Evolutionary conservation across 306 rosid genomes (phyloP).

Genomic region (Pterocarpus santalinus): DNA sequence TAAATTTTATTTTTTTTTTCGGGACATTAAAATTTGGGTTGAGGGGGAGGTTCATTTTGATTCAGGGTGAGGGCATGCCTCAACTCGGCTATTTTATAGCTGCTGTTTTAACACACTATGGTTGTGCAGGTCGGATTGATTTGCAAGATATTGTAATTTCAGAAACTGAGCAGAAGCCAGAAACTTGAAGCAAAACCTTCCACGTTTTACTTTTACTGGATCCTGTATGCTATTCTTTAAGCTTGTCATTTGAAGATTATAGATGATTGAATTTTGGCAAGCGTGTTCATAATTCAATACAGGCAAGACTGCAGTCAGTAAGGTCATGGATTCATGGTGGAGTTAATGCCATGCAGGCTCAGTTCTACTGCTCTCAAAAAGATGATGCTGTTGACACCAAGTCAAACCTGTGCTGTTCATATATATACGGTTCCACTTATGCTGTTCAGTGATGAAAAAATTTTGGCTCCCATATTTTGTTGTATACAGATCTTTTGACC

Average conservation of each 20-base stretch:
- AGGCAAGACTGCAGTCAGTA: conserved; percentile 39
- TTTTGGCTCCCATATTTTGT: conserved; percentile 42
- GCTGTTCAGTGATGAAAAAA: conserved; percentile 27
- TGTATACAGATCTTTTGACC: conserved; percentile 31
- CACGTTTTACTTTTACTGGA: conserved; percentile 42
- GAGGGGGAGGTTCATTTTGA: too few species aligned
- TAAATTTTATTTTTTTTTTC: neutral
- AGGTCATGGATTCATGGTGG: conserved; percentile 41
- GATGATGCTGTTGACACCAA: conserved; percentile 34
- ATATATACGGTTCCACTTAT: conserved; percentile 32
- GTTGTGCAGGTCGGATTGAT: conserved; percentile 77
- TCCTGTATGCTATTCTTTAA: conserved; percentile 47
- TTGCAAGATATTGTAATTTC: conserved; percentile 79
- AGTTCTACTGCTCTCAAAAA: conserved; percentile 12
- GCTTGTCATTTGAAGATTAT: conserved; percentile 52
- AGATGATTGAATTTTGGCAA: conserved; percentile 40
- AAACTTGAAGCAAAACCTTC: conserved; percentile 49
- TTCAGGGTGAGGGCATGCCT: too few species aligned
- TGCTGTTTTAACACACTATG: conserved; percentile 16
- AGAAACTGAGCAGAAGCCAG: conserved; percentile 79
- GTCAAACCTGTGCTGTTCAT: conserved; percentile 42
- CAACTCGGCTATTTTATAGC: conserved; percentile 16
- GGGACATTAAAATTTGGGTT: too few species aligned
- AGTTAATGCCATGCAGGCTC: conserved; percentile 13
- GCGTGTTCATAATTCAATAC: conserved; percentile 41